Evolutionary conservation across 306 rosid genomes (phyloP).

Genomic region (Quercus alba): DNA sequence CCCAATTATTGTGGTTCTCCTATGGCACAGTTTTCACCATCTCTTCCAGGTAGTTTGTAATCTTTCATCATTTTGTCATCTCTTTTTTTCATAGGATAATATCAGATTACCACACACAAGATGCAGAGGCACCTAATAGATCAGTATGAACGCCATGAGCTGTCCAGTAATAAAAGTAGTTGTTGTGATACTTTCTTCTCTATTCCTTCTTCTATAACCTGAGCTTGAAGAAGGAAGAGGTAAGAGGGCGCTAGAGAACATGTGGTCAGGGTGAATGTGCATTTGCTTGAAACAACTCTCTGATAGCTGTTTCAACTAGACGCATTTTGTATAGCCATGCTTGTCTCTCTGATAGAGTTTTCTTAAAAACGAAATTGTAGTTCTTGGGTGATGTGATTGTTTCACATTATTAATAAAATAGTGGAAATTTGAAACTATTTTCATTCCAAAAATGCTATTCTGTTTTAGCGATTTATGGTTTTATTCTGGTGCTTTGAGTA

Average conservation of each 20-base stretch:
- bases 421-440: neutral
- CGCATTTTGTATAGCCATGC: neutral
- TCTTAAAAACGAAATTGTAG: neutral
- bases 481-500: neutral
- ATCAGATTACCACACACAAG: neutral
- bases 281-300: too few relatives aligned
- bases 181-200: too few relatives aligned
- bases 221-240: too few relatives aligned
- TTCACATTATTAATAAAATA: neutral
- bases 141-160: too few relatives aligned
- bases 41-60: constrained; percentile 39
- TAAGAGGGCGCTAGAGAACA: too few relatives aligned
- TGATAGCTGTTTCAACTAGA: neutral
- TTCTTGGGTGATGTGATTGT: neutral
- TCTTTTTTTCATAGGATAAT: neutral
- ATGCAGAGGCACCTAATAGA: too few relatives aligned
- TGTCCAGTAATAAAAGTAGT: too few relatives aligned
- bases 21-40: constrained; percentile 34
- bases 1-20: constrained; percentile 30
- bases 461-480: neutral
- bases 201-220: too few relatives aligned
- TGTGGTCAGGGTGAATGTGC: too few relatives aligned
- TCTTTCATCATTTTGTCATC: neutral
- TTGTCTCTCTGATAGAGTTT: neutral
- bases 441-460: neutral